phyloP scores from a whole-genome alignment of 1,139 yeast species.

The Magnusiomyces fungicola region DNA sequence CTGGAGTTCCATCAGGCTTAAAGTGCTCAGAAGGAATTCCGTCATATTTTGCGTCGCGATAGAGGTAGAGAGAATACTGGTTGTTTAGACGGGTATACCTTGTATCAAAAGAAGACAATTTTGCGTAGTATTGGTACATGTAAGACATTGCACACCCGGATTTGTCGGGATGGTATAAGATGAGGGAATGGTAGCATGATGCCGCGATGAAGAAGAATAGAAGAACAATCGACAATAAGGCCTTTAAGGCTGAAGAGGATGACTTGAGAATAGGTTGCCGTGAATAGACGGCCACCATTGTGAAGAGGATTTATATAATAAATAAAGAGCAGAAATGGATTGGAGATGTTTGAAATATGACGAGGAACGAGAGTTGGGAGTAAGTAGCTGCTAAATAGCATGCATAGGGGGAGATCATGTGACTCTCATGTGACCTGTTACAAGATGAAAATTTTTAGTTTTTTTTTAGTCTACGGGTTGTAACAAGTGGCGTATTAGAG shows the following conservation, averaged over 20 bases:
- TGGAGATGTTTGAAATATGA: not conserved
- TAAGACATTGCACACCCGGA: slow-evolving; percentile 19
- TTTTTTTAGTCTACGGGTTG: too few relatives aligned
- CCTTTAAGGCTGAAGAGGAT: not conserved
- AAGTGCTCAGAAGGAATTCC: slow-evolving; percentile 35
- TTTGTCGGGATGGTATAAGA: slow-evolving; percentile 15
- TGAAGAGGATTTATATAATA: not conserved
- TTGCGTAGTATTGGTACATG: slow-evolving; percentile 20
- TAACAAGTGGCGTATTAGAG: too few relatives aligned
- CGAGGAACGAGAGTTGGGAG: not conserved
- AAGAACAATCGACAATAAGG: slow-evolving; percentile 1
- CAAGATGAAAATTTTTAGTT: too few relatives aligned
- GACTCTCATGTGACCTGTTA: too few relatives aligned
- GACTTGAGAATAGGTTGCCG: not conserved
- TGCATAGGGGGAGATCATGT: too few relatives aligned
- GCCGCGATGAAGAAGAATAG: slow-evolving; percentile 5
- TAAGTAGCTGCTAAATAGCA: not conserved
- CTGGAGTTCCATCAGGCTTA: slow-evolving; percentile 64
- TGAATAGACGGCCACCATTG: not conserved
- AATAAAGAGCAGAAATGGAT: not conserved
- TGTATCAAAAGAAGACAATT: slow-evolving; percentile 63
- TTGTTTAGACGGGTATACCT: slow-evolving; percentile 65
- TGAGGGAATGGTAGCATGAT: slow-evolving; percentile 13
- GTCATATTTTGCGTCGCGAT: slow-evolving; percentile 55
- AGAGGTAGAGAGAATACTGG: slow-evolving; percentile 73